A percentile compares a stretch with the other conserved stretches of the same genome.
Evolutionary conservation across 768 basidiomycete genomes (phyloP).

Genomic region (Naganishia vaughanmartiniae): DNA sequence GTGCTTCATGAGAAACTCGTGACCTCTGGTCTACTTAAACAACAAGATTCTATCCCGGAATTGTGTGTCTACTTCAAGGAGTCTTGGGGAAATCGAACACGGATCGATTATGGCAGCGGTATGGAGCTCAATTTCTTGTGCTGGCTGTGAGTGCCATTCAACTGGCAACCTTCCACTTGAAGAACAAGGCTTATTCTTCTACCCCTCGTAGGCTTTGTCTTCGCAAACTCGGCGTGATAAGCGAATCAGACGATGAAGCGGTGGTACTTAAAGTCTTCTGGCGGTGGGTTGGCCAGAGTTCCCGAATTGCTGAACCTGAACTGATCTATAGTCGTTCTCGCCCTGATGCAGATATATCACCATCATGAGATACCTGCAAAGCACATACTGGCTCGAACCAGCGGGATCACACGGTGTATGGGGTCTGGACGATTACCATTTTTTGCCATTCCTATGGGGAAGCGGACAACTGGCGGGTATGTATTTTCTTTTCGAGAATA

Average conservation of each 20-base stretch:
- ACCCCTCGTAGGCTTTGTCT: constrained; percentile 67
- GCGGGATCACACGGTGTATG: constrained; percentile 98
- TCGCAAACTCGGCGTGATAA: constrained; percentile 65
- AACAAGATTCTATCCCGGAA: constrained; percentile 13
- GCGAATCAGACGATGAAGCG: constrained; percentile 65
- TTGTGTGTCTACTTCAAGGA: constrained; percentile 76
- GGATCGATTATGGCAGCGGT: constrained; percentile 98
- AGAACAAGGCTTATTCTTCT: not conserved
- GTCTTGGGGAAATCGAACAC: constrained; percentile 82
- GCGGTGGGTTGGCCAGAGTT: constrained; percentile 60
- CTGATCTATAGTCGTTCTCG: too few species aligned
- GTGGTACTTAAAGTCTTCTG: constrained; percentile 85
- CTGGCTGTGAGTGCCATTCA: constrained; percentile 71
- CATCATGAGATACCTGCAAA: constrained; percentile 59
- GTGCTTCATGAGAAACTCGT: not conserved
- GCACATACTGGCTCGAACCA: constrained; percentile 80
- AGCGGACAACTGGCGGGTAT: constrained; percentile 47
- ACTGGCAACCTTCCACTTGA: not conserved
- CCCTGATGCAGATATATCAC: constrained; percentile 50
- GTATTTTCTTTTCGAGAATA: not conserved
- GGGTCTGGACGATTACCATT: constrained; percentile 97
- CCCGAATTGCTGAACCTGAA: not conserved
- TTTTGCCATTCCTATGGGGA: constrained; percentile 69
- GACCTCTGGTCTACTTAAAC: not conserved
- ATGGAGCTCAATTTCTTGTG: constrained; percentile 98